Evolutionary conservation across 371 early-diverging fungal genomes (phyloP).

Genomic region (Thermomucor indicae-seudaticae): DNA sequence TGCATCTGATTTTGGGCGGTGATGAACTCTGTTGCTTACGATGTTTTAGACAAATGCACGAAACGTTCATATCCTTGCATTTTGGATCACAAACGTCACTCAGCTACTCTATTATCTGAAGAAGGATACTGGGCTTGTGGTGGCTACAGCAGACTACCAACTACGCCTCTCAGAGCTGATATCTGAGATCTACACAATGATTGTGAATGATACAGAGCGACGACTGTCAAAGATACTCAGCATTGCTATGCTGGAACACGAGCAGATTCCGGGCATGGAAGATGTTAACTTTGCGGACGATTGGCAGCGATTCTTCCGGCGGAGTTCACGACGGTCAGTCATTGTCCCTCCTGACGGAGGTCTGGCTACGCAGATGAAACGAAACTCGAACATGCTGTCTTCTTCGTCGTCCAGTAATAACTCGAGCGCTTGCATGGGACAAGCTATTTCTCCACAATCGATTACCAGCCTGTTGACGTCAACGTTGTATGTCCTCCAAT

Average conservation of each 20-base stretch:
- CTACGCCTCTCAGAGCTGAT: constrained; percentile 65
- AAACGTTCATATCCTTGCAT: constrained; percentile 55
- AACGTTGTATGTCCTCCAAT: constrained; percentile 49
- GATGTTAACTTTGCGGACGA: constrained; percentile 63
- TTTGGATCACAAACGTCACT: constrained; percentile 80
- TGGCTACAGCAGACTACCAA: constrained; percentile 58
- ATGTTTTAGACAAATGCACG: constrained; percentile 24
- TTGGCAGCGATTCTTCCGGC: constrained; percentile 49
- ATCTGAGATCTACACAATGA: constrained; percentile 62
- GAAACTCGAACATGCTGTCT: constrained; percentile 9
- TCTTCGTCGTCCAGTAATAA: background rate
- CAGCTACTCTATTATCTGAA: constrained; percentile 77
- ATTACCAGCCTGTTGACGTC: constrained; percentile 61
- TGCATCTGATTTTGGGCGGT: background rate
- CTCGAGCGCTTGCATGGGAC: background rate
- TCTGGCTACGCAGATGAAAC: constrained; percentile 16
- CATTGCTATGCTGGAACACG: constrained; percentile 66
- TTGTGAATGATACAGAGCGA: constrained; percentile 56
- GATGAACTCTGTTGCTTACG: background rate
- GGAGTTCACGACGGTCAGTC: constrained; percentile 26
- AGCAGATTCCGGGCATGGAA: constrained; percentile 63
- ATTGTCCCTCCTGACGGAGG: constrained; percentile 16
- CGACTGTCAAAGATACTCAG: constrained; percentile 57
- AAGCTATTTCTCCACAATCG: constrained; percentile 47
- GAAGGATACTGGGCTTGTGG: constrained; percentile 67